Evolutionary conservation across 108 stramenopile genomes (phyloP).

Genomic region (Fragilaria radians): DNA sequence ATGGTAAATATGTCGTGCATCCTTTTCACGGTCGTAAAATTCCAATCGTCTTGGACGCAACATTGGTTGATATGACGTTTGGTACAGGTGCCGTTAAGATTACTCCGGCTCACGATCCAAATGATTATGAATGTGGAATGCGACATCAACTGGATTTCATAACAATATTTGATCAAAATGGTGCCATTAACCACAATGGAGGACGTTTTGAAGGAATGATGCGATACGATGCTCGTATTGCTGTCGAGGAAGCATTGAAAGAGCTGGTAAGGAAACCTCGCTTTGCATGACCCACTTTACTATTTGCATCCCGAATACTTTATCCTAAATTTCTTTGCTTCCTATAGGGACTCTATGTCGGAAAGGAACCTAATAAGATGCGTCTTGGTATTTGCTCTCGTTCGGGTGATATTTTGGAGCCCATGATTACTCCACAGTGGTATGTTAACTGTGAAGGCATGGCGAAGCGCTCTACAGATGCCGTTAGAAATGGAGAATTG

Average conservation of each 20-base stretch:
- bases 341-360: conserved; percentile 78
- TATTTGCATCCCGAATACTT: neutral
- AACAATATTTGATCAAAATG: conserved; percentile 83
- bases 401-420: conserved; percentile 97
- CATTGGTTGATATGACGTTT: conserved; percentile 96
- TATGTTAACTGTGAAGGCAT: conserved; percentile 94
- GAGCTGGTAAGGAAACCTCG: conserved; percentile 43
- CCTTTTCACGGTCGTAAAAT: conserved; percentile 94
- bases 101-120: conserved; percentile 98
- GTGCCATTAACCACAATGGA: conserved; percentile 88
- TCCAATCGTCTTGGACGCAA: conserved; percentile 89
- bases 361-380: conserved; percentile 97
- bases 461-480: conserved; percentile 91
- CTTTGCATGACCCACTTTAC: neutral
- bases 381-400: conserved; percentile 93
- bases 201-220: conserved; percentile 92
- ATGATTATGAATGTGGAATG: conserved; percentile 98
- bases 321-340: neutral
- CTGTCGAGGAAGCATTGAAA: conserved; percentile 92
- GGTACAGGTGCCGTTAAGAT: conserved; percentile 99
- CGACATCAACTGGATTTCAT: conserved; percentile 93
- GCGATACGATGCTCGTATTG: conserved; percentile 96
- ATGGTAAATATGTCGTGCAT: conserved; percentile 92
- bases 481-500: conserved; percentile 92
- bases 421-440: conserved; percentile 99